phyloP scores from a whole-genome alignment of 176 grass and related monocot genomes.

The Coix lacrymajobi region DNA sequence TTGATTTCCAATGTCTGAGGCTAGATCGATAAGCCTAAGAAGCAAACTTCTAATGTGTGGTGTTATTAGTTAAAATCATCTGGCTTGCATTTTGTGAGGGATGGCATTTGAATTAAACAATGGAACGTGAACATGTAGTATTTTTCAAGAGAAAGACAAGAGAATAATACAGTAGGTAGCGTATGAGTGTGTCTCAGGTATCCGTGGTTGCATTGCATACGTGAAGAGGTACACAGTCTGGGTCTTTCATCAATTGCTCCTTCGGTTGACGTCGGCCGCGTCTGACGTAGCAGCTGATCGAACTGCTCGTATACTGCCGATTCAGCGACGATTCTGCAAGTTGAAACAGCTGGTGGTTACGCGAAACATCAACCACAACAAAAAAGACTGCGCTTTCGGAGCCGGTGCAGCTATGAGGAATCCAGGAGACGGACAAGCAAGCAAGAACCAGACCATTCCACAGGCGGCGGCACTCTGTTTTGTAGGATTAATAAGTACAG shows the following conservation, averaged over 20 bases:
- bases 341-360: neutral
- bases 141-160: too few species aligned
- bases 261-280: neutral
- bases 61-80: too few species aligned
- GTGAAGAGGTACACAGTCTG: neutral
- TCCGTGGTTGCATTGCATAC: neutral
- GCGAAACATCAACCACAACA: neutral
- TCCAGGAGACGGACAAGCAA: neutral
- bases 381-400: neutral
- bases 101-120: too few species aligned
- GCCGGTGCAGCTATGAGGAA: neutral
- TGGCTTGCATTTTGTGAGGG: too few species aligned
- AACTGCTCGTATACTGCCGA: neutral
- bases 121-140: too few species aligned
- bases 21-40: too few species aligned
- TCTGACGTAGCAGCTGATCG: neutral
- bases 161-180: too few species aligned
- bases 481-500: too few species aligned
- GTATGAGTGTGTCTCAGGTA: neutral
- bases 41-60: too few species aligned
- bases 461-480: conserved; percentile 4
- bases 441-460: neutral
- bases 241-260: neutral
- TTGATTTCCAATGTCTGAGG: too few species aligned
- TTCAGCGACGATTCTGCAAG: neutral